These are phyloP conservation scores for Acrocalymma vagum DNA, from an alignment of 2,329 filamentous ascomycete species.

Conservation along the genomic window DNA sequence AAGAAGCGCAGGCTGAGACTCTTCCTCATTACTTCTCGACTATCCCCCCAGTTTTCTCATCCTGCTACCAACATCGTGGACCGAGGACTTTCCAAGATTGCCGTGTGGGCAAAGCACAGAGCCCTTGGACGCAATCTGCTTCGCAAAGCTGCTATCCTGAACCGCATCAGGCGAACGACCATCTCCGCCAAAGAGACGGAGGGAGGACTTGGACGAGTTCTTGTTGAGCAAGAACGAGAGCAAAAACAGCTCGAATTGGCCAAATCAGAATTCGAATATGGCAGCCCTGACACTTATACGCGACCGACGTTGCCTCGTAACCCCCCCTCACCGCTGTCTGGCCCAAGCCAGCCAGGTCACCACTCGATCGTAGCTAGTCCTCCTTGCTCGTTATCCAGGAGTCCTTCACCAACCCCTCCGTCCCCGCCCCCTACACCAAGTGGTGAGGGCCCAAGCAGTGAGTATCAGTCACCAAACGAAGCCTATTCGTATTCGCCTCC, in stretches of 20 bases:
- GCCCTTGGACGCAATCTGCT: constrained; percentile 62
- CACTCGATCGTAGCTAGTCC: constrained; percentile 20
- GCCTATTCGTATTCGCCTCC: constrained; percentile 34
- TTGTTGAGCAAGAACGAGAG: constrained; percentile 41
- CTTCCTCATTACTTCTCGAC: constrained; percentile 71
- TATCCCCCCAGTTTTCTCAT: constrained; percentile 73
- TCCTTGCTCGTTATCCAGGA: constrained; percentile 18
- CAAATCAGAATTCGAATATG: constrained; percentile 37
- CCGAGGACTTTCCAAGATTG: constrained; percentile 62
- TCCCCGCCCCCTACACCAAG: constrained; percentile 11
- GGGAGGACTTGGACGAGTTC: constrained; percentile 20
- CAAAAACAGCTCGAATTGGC: constrained; percentile 42
- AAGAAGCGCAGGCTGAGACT: constrained; percentile 75
- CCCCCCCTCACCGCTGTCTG: constrained; percentile 21
- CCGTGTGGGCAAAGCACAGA: constrained; percentile 57
- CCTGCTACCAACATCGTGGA: constrained; percentile 75
- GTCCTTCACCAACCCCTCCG: constrained; percentile 26
- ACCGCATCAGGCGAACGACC: constrained; percentile 61
- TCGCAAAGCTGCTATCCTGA: constrained; percentile 72
- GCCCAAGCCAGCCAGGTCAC: constrained; percentile 17
- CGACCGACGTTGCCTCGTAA: constrained; percentile 27
- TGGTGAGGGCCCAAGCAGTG: constrained; percentile 8
- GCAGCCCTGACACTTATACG: constrained; percentile 41
- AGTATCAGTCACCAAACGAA: constrained; percentile 42
- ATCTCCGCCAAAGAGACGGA: constrained; percentile 27